A percentile compares a stretch with the other conserved stretches of the same genome.
Conservation (phyloP, 176 grass and related monocot species). For the Ensete ventricosum region DNA sequence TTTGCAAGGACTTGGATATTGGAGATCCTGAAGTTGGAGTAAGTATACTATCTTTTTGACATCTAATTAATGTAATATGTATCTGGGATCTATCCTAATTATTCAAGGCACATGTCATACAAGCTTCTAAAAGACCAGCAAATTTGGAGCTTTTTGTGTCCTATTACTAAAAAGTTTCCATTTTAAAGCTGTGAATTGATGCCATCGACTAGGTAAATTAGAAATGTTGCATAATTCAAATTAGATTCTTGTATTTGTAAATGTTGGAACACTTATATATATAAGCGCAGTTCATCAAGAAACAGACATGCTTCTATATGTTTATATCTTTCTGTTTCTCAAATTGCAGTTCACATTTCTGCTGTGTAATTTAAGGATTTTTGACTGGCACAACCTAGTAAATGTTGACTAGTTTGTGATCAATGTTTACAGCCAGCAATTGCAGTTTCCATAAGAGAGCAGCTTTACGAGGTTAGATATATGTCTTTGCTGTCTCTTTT, state of each 20-base stretch:
- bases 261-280: not conserved
- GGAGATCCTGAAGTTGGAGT: conserved; percentile 90
- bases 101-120: not conserved
- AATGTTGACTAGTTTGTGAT: conserved; percentile 9
- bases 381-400: not conserved
- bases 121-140: not conserved
- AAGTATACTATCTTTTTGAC: conserved; percentile 14
- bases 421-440: conserved; percentile 63
- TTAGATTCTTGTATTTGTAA: not conserved
- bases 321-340: not conserved
- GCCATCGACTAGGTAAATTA: not conserved
- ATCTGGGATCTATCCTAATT: not conserved
- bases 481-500: conserved; percentile 9
- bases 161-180: not conserved
- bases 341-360: not conserved
- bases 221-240: not conserved
- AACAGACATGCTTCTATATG: not conserved
- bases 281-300: not conserved
- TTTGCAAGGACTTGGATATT: conserved; percentile 81
- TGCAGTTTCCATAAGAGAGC: conserved; percentile 84
- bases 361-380: not conserved
- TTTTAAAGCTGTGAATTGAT: not conserved
- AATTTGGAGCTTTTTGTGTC: not conserved
- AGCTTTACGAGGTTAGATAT: conserved; percentile 90
- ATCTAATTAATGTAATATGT: not conserved